Evolutionary conservation across 371 early-diverging fungal genomes (phyloP).

Genomic region (Apophysomyces ossiformis): DNA sequence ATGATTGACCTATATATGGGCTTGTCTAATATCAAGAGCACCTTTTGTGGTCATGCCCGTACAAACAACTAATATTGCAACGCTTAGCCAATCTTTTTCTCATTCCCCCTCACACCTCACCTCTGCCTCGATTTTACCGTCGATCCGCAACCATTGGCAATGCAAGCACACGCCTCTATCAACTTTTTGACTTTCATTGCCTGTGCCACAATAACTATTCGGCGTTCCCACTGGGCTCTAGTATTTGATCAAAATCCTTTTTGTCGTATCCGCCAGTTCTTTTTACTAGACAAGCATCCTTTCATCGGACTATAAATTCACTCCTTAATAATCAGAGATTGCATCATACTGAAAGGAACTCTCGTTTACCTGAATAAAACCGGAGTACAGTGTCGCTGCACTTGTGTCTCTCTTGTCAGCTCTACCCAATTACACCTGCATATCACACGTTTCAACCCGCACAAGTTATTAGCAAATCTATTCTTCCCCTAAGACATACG

Average conservation of each 20-base stretch:
- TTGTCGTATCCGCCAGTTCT: too few species aligned
- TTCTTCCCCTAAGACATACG: too few species aligned
- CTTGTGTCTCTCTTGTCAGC: too few species aligned
- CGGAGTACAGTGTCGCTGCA: too few species aligned
- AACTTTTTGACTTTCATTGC: not conserved
- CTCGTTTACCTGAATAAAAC: too few species aligned
- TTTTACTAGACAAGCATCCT: too few species aligned
- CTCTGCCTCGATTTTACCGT: not conserved
- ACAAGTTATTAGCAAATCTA: not conserved
- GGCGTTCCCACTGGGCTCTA: conserved; percentile 1
- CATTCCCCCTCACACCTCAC: not conserved
- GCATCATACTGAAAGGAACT: too few species aligned
- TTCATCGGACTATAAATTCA: too few species aligned
- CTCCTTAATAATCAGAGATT: too few species aligned
- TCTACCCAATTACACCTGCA: too few species aligned
- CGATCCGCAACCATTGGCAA: not conserved
- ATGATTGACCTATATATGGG: too few species aligned
- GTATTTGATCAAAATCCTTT: not conserved
- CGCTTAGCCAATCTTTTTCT: not conserved
- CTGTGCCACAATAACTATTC: not conserved
- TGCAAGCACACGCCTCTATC: not conserved
- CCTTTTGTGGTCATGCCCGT: not conserved
- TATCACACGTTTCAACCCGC: too few species aligned
- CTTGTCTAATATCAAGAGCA: not conserved
- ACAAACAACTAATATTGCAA: not conserved